Conservation (phyloP, 2,329 filamentous ascomycete genomes). For the Rutstroemia sp. region DNA sequence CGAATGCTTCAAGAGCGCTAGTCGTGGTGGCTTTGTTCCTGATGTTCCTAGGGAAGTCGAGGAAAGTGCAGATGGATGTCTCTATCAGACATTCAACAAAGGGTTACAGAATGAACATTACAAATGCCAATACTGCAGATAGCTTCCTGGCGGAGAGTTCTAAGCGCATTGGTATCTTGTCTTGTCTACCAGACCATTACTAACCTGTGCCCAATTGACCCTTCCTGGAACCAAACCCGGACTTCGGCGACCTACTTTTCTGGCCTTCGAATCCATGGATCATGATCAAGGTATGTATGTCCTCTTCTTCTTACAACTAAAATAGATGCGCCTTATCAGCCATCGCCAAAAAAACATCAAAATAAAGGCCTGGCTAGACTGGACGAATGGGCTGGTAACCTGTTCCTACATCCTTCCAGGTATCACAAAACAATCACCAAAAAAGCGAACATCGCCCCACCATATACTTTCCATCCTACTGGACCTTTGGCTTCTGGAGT, state of each 20-base stretch:
- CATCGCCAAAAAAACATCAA: conserved; percentile 5
- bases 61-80: too few relatives aligned
- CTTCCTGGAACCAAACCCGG: background rate
- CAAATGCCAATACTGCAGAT: background rate
- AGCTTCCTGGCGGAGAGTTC: background rate
- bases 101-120: too few relatives aligned
- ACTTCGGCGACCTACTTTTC: background rate
- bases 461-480: conserved; percentile 1
- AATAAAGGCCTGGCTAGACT: conserved; percentile 6
- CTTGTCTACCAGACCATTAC: background rate
- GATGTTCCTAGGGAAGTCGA: too few relatives aligned
- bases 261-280: background rate
- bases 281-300: background rate
- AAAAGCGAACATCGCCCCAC: conserved; percentile 8
- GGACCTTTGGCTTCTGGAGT: background rate
- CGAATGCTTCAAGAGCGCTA: too few relatives aligned
- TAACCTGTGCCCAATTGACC: conserved; percentile 6
- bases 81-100: too few relatives aligned
- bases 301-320: background rate
- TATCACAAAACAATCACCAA: conserved; percentile 10
- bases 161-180: background rate
- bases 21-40: too few relatives aligned
- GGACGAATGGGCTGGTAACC: conserved; percentile 3
- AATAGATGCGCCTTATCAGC: conserved; percentile 4
- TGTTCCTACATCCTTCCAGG: background rate